phyloP scores from a whole-genome alignment of 2,329 filamentous ascomycete species.

The Leptosphaerulina australis region DNA sequence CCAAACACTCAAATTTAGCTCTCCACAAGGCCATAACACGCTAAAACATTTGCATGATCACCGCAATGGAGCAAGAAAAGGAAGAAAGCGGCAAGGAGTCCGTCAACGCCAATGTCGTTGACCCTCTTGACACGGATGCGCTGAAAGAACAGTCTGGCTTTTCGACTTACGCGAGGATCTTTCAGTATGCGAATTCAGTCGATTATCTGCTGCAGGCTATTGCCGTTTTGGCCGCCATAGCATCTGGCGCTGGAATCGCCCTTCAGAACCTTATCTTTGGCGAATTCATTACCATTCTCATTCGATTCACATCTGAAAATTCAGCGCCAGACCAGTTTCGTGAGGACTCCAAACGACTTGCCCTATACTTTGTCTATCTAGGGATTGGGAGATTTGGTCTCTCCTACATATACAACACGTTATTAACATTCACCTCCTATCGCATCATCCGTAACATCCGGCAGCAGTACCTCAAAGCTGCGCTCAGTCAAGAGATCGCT shows the following conservation, averaged over 20 bases:
- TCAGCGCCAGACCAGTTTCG: too few relatives aligned
- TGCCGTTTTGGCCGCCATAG: constrained; percentile 13
- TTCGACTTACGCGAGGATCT: too few relatives aligned
- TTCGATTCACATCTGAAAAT: neutral
- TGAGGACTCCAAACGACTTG: too few relatives aligned
- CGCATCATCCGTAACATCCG: constrained; percentile 20
- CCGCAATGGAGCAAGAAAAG: too few relatives aligned
- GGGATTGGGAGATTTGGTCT: neutral
- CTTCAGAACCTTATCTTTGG: constrained; percentile 22
- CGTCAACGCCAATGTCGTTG: too few relatives aligned
- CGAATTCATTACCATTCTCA: constrained; percentile 17
- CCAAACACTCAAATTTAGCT: too few relatives aligned
- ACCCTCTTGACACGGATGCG: too few relatives aligned
- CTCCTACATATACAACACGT: constrained; percentile 21
- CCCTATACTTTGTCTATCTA: too few relatives aligned
- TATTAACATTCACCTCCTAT: constrained; percentile 19
- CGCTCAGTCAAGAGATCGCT: neutral
- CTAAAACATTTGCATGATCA: too few relatives aligned
- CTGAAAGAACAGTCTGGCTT: too few relatives aligned
- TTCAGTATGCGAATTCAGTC: neutral
- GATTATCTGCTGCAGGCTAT: constrained; percentile 11
- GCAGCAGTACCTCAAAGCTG: constrained; percentile 17
- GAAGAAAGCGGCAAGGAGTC: too few relatives aligned
- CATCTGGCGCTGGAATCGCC: constrained; percentile 21
- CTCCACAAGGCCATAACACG: too few relatives aligned